A percentile compares a stretch with the other conserved stretches of the same genome.
phyloP scores from a whole-genome alignment of 768 basidiomycete species.

The Mycena alexandri region DNA sequence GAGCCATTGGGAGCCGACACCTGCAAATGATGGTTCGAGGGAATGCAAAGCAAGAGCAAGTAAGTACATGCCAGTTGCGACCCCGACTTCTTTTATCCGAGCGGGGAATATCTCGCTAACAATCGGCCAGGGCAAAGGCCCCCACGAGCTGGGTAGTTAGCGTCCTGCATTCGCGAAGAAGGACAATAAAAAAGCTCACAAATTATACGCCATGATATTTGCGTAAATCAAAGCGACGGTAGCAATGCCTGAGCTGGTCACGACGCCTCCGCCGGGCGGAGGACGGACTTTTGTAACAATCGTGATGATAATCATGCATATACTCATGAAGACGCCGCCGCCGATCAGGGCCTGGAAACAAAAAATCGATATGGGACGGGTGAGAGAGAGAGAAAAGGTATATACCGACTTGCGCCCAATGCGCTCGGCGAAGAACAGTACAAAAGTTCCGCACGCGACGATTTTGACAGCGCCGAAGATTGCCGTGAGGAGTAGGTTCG shows the following conservation, averaged over 20 bases:
- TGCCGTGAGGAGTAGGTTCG: conserved; percentile 26
- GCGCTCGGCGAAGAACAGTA: conserved; percentile 21
- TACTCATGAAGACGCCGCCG: conserved; percentile 21
- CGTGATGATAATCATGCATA: conserved; percentile 27
- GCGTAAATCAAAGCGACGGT: conserved; percentile 16
- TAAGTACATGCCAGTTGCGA: conserved; percentile 9
- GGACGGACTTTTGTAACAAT: conserved; percentile 7
- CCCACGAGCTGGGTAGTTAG: conserved; percentile 15
- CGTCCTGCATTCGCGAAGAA: too few relatives aligned
- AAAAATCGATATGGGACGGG: background rate
- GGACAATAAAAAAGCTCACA: background rate
- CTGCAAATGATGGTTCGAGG: background rate
- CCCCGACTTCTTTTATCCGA: conserved; percentile 19
- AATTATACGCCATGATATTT: conserved; percentile 28
- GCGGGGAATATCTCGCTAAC: conserved; percentile 24
- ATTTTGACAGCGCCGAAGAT: conserved; percentile 26
- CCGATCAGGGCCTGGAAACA: conserved; percentile 3
- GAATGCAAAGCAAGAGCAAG: background rate
- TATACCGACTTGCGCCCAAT: conserved; percentile 18
- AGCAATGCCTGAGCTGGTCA: conserved; percentile 15
- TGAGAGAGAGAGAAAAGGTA: background rate
- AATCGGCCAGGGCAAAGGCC: conserved; percentile 24
- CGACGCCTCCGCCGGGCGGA: conserved; percentile 12
- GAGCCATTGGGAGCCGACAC: conserved; percentile 24
- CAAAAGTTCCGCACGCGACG: conserved; percentile 16